Evolutionary conservation across 2,329 filamentous ascomycete species (phyloP).

Genomic region (Acephala macrosclerotiorum): DNA sequence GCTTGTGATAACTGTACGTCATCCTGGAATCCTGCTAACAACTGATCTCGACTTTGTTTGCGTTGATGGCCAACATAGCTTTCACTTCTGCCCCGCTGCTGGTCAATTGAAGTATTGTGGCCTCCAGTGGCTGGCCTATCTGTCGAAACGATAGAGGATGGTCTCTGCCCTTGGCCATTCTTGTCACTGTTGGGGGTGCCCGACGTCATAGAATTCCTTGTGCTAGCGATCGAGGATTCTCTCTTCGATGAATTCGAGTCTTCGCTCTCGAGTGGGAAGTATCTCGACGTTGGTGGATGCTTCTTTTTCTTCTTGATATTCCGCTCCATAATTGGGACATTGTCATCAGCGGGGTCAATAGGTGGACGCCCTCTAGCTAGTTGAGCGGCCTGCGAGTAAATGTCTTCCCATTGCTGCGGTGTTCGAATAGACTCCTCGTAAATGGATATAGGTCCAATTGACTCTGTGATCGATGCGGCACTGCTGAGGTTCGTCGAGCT

Average conservation of each 20-base stretch:
- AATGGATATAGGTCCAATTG: constrained; percentile 22
- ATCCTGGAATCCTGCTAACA: constrained; percentile 22
- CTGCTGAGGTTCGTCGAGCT: constrained; percentile 9
- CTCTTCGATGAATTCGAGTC: constrained; percentile 18
- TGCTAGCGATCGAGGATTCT: constrained; percentile 23
- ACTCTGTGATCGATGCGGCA: constrained; percentile 18
- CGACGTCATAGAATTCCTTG: constrained; percentile 12
- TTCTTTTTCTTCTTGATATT: constrained; percentile 27
- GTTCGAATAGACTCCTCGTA: constrained; percentile 26
- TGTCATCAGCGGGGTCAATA: constrained; percentile 11
- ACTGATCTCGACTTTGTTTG: constrained; percentile 23
- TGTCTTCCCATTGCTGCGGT: constrained; percentile 30
- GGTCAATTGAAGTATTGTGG: background rate
- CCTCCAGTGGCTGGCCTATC: background rate
- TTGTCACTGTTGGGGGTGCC: background rate
- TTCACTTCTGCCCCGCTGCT: constrained; percentile 7
- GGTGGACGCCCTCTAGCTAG: constrained; percentile 4
- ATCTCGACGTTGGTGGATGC: constrained; percentile 27
- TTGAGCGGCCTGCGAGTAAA: constrained; percentile 23
- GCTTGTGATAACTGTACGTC: constrained; percentile 18
- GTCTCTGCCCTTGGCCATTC: constrained; percentile 4
- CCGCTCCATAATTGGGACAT: constrained; percentile 29
- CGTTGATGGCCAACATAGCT: constrained; percentile 29
- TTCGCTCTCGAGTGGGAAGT: constrained; percentile 21
- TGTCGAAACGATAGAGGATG: constrained; percentile 8